Evolutionary conservation across 331 rosid species (phyloP).

Genomic region (Acacia pycnantha): DNA sequence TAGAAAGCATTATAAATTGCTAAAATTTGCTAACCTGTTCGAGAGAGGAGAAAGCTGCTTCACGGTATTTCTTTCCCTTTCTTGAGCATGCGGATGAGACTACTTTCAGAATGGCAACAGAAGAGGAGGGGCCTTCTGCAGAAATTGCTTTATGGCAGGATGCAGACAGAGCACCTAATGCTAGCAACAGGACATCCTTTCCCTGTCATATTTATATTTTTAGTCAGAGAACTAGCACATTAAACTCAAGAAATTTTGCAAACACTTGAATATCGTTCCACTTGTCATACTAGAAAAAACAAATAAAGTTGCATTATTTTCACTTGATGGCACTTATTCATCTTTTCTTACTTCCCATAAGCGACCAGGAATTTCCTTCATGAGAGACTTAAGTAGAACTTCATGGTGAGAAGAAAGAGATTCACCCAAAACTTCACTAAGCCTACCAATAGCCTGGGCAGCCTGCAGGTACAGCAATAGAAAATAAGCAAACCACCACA

Average conservation of each 20-base stretch:
- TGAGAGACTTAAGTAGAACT: conserved; percentile 69
- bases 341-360: conserved; percentile 79
- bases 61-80: conserved; percentile 82
- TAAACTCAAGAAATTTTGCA: conserved; percentile 3
- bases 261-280: not conserved
- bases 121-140: conserved; percentile 49
- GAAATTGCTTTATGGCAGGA: conserved; percentile 78
- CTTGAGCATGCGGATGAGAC: conserved; percentile 77
- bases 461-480: conserved; percentile 55
- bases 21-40: conserved; percentile 61
- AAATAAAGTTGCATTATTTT: conserved; percentile 16
- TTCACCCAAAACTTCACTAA: conserved; percentile 92
- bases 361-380: conserved; percentile 94
- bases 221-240: conserved; percentile 21
- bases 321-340: conserved; percentile 15
- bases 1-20: conserved; percentile 21
- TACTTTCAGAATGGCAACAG: conserved; percentile 65
- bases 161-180: conserved; percentile 75
- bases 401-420: conserved; percentile 70
- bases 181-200: conserved; percentile 70
- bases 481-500: conserved; percentile 31
- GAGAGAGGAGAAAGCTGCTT: conserved; percentile 83
- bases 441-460: conserved; percentile 82
- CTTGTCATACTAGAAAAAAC: not conserved
- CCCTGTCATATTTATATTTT: conserved; percentile 53